These are phyloP conservation scores for Bjerkandera adusta DNA, from an alignment of 1,284 basidiomycete species.

Conservation along the genomic window DNA sequence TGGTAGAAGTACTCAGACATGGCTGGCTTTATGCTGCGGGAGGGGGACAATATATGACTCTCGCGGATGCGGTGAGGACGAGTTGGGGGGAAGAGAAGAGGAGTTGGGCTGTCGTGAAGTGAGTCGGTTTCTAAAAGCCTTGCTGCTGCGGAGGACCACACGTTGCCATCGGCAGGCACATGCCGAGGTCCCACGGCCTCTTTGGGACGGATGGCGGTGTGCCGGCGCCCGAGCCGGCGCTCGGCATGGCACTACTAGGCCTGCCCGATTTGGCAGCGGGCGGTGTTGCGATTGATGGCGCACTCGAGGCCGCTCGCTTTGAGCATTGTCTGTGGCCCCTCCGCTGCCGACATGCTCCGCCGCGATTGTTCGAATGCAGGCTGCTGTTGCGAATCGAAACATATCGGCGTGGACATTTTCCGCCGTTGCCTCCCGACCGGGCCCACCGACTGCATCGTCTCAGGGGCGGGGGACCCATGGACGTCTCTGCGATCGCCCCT, in stretches of 20 bases:
- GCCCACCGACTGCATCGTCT: too few species aligned
- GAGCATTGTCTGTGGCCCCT: too few species aligned
- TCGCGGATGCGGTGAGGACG: conserved; percentile 18
- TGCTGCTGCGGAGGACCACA: conserved; percentile 15
- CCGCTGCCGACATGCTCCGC: too few species aligned
- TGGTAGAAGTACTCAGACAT: conserved; percentile 19
- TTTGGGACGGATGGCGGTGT: conserved; percentile 12
- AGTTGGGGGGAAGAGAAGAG: conserved; percentile 12
- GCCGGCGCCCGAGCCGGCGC: conserved; percentile 4
- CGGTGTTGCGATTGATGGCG: conserved; percentile 8
- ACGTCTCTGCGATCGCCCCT: too few species aligned
- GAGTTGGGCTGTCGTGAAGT: conserved; percentile 9
- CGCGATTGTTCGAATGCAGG: too few species aligned
- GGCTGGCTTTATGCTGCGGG: conserved; percentile 12
- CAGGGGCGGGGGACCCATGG: too few species aligned
- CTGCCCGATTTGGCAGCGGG: conserved; percentile 6
- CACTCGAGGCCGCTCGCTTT: too few species aligned
- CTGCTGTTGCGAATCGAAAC: too few species aligned
- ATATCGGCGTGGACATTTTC: background rate
- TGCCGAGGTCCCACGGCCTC: conserved; percentile 6
- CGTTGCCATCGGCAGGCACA: conserved; percentile 7
- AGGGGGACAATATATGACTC: conserved; percentile 15
- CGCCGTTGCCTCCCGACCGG: background rate
- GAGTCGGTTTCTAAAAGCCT: conserved; percentile 11
- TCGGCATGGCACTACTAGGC: conserved; percentile 8